Evolutionary conservation across 1,139 yeast species (phyloP), one percentile per base, ranked within the genome.

Genomic region (Schwanniomyces etchellsii): DNA sequence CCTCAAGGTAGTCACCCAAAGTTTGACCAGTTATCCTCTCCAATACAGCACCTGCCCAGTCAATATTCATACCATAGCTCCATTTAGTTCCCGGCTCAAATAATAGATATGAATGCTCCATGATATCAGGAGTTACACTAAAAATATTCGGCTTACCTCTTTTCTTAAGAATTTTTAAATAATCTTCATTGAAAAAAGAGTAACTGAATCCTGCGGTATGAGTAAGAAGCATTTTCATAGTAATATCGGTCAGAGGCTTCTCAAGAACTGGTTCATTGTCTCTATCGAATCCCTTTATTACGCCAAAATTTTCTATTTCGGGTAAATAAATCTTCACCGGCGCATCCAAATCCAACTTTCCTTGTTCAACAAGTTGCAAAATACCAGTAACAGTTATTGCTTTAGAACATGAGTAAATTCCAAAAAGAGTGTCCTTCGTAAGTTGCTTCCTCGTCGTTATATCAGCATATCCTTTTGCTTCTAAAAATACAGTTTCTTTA

Each of bases 241-340:
- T 47, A 21, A 44, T 30, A 22, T 41, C 40, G 5, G 32, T 26
- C 5, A 50, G 40, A 12, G 31, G 2, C 20, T 28, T 24, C 13
- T 36, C 28, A 34, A 37, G 27, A 40, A 53, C 30, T 23, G 40
- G 28, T 26, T 28, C 16, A 44, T 49, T 33, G 28, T 41, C 41
- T 30, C 37, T 35, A 23, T 27, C 39, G n/a, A 18, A 18, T 11
- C 30, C 47, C 28, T 31, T 42, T 22, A 39, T 32, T 10, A 39
- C 31, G 5, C 39, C 40, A 24, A 38, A 33, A 10, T 42, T 45
- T 16, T 26, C 42, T 23, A 47, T 36, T 26, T 20, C 35, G 4
- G 46, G 53, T 18, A 36, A 36, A 33, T 48, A 47, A 10, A 34
- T 33, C 23, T 44, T 42, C 6, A 47, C 54, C 2, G 52, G 49